Conservation (phyloP, 768 basidiomycete genomes). For the Russula vinacea region DNA sequence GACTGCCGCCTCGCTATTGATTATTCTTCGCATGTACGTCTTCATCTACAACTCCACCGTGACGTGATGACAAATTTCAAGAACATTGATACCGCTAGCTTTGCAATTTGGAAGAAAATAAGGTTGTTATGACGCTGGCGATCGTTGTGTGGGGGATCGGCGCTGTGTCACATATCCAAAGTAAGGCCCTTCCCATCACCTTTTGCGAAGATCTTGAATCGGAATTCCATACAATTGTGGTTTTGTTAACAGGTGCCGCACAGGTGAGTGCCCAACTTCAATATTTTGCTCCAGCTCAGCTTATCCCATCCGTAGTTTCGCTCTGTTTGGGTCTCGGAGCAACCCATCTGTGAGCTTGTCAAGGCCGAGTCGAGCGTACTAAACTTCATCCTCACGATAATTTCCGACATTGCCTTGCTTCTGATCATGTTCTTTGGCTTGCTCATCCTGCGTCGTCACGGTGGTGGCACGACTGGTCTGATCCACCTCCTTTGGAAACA, state of each 20-base stretch:
- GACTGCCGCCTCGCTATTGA: background rate
- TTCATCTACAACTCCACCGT: no score
- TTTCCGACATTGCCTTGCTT: slow-evolving; percentile 6
- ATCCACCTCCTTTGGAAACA: background rate
- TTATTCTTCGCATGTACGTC: slow-evolving; percentile 13
- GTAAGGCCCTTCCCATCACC: background rate
- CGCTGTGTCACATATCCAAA: background rate
- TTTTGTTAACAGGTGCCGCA: background rate
- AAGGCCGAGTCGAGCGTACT: background rate
- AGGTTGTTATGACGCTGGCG: background rate
- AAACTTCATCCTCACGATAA: background rate
- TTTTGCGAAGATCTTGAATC: background rate
- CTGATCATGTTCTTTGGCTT: slow-evolving; percentile 12
- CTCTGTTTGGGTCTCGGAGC: background rate
- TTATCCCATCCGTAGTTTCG: background rate
- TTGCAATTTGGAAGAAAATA: slow-evolving; percentile 13
- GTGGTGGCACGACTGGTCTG: background rate
- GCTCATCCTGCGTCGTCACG: background rate
- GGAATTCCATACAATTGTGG: background rate
- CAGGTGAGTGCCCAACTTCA: background rate
- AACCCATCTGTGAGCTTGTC: background rate
- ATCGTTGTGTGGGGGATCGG: background rate
- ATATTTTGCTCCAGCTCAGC: background rate
- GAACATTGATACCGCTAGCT: background rate
- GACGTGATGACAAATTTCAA: background rate